These are phyloP conservation scores for Orbilia quercus DNA, from an alignment of 2,329 filamentous ascomycete genomes.

Conservation along the genomic window DNA sequence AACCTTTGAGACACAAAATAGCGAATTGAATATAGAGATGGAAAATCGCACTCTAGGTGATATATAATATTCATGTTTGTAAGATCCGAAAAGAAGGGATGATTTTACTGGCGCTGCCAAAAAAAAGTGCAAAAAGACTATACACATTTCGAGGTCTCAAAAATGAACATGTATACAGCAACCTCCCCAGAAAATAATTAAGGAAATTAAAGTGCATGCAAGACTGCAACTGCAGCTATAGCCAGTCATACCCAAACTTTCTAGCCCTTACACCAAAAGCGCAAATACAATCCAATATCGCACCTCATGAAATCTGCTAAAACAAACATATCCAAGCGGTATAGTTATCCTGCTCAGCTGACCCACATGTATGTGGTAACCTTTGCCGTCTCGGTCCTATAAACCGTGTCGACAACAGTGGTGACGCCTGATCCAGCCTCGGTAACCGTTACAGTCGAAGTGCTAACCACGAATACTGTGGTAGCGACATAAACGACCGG, in stretches of 20 bases:
- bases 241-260: background rate
- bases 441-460: slow-evolving; percentile 18
- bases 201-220: slow-evolving; percentile 1
- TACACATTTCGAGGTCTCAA: background rate
- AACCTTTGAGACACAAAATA: background rate
- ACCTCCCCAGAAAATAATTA: background rate
- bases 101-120: slow-evolving; percentile 3
- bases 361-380: slow-evolving; percentile 20
- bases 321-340: background rate
- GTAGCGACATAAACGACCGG: slow-evolving; percentile 7
- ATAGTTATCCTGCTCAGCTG: background rate
- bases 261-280: background rate
- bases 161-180: background rate
- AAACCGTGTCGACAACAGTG: slow-evolving; percentile 8
- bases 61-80: background rate
- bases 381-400: slow-evolving; percentile 1
- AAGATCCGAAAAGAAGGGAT: slow-evolving; percentile 11
- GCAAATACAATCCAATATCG: background rate
- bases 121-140: slow-evolving; percentile 1
- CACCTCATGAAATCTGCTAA: background rate
- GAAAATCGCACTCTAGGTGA: background rate
- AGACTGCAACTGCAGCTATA: background rate
- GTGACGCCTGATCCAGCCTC: background rate
- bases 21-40: background rate
- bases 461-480: slow-evolving; percentile 18